Base-by-base conservation (phyloP, 2,329 filamentous ascomycete species). In the Leptographium flavum region DNA sequence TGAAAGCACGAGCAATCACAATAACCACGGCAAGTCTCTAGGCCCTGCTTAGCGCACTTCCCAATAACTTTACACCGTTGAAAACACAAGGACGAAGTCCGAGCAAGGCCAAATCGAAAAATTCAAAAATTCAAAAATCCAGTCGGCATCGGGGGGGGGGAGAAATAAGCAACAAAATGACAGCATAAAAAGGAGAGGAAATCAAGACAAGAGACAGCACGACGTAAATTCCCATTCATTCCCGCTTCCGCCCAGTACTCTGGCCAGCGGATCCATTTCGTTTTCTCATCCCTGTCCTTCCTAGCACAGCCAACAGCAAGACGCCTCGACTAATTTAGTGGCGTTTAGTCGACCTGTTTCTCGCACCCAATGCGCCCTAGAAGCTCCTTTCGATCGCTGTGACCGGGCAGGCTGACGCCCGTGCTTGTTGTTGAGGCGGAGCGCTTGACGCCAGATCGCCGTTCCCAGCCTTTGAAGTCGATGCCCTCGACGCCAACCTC, bases 311-410 rank as follows among this genome's bases (percentile, higher is more conserved):
- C 17, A 9, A 14, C 19, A 38, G 25, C n/a, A 10, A 14, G 27
- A 44, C 11, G 13, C n/a, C 25, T n/a, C n/a, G n/a, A n/a, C n/a
- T n/a, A n/a, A n/a, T n/a, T n/a, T n/a, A n/a, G n/a, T n/a, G n/a
- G n/a, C n/a, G n/a, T 32, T 39, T 42, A 70, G 46, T 77, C 72
- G 45, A 76, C 68, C 57, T 77, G 81, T 68, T 87, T 87, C 61
- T 87, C 83, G 60, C 85, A 92, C 41, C 85, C 85, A 56, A 92
- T 92, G 44, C 85, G 71, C 38, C 83, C 83, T 44, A 92, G 69
- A 52, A 92, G 67, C 60, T 88, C 85, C 67, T 90, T 92, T 54
- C 81, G 74, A 60, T 86, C 82, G 54, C 79, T 81, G 60, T 82
- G 79, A 22, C 81, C 75, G 17, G 77, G 74, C 45, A 87, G 69